Percentiles rank a stretch among this genome's conserved stretches.
Evolutionary conservation across 352 stramenopile genomes (phyloP).

Genomic region (Peronospora farinosa): DNA sequence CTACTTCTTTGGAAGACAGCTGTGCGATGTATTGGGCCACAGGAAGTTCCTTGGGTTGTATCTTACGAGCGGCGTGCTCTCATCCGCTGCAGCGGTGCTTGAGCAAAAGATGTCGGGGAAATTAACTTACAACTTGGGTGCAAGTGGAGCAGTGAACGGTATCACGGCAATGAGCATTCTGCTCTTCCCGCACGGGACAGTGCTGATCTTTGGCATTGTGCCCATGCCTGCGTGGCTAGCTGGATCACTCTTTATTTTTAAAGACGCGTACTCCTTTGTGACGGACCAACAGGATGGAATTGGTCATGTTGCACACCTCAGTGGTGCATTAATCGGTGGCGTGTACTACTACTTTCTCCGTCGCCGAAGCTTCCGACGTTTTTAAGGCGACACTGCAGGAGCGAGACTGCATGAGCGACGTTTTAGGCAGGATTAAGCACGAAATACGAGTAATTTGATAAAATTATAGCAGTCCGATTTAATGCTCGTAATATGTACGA

Average conservation of each 20-base stretch:
- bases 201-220: slow-evolving; percentile 71
- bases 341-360: slow-evolving; percentile 61
- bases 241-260: slow-evolving; percentile 65
- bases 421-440: background rate
- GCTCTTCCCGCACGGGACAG: slow-evolving; percentile 59
- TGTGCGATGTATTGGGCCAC: slow-evolving; percentile 58
- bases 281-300: slow-evolving; percentile 47
- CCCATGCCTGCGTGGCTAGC: slow-evolving; percentile 70
- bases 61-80: slow-evolving; percentile 61
- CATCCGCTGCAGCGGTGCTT: slow-evolving; percentile 48
- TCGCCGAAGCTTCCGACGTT: slow-evolving; percentile 27
- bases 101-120: slow-evolving; percentile 46
- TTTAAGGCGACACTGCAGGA: slow-evolving; percentile 10
- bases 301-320: slow-evolving; percentile 70
- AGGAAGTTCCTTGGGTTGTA: slow-evolving; percentile 71
- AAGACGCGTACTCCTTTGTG: slow-evolving; percentile 63
- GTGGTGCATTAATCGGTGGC: slow-evolving; percentile 50
- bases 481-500: slow-evolving; percentile 1
- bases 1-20: slow-evolving; percentile 69
- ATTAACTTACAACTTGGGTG: slow-evolving; percentile 53
- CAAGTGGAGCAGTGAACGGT: slow-evolving; percentile 71
- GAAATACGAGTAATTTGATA: background rate
- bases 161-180: slow-evolving; percentile 71
- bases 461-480: too few species aligned
- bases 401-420: background rate